Base-by-base conservation (phyloP, 768 basidiomycete species). In the Punctularia strigosozonata region DNA sequence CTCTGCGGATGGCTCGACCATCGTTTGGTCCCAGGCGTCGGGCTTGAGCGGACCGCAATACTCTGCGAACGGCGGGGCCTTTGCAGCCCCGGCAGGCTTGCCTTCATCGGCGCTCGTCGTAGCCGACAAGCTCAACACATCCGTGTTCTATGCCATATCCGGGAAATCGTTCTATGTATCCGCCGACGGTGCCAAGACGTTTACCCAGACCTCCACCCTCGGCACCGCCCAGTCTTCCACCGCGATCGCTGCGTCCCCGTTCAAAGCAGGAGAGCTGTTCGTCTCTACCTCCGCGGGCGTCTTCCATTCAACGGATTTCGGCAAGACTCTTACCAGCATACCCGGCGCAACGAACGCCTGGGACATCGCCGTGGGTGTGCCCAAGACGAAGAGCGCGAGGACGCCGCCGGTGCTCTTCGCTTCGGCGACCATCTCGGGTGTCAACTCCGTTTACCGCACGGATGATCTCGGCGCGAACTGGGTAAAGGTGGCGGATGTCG, bases 311-410 rank as follows among this genome's bases (percentile, higher is more conserved):
- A 72, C 69, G 10, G 56, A 76, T 53, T 61, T 50, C 13, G 75
- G 76, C 1, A 49, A 64, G 1, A 59, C 67, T 3, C 75, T 76
- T 53, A 58, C 60, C 15, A 47, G 65, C 4, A 51, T 76, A 31
- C 46, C 66, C 13, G 69, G 66, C 2, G 55, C 73, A 28, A 59
- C 61, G 5, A 56, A 67, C 43, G 73, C 73, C 2, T 78, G 74
- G 74, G 67, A 65, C 6, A 67, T 77, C 26, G 71, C 71, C n/a
- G 61, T 76, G n/a, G 75, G 76, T 20, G 73, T 73, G 19, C 69
- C 75, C 6, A 50, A 48, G 43, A 50, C 43, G 14, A n/a, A n/a
- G n/a, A n/a, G n/a, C n/a, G 43, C 64, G 4, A 68, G 66, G 4
- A 66, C 66, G 4, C 72, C 73, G 42, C 75, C 73, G 5, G 63